These are phyloP conservation scores for Penicillium bovifimosum DNA, from an alignment of 495 filamentous ascomycete species.

Conservation along the genomic window DNA sequence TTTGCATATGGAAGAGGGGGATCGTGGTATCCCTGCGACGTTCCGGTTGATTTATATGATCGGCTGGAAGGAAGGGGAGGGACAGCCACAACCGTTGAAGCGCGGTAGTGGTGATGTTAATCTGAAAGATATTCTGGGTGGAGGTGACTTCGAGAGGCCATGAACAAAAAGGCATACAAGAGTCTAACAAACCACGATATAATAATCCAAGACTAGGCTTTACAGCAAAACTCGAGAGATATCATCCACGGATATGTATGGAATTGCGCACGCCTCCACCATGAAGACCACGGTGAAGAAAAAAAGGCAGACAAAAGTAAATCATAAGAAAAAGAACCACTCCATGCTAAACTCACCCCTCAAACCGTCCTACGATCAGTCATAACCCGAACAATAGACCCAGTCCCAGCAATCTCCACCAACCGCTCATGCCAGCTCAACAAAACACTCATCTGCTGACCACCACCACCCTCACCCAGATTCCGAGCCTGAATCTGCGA, in stretches of 20 bases:
- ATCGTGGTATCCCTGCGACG: constrained; percentile 77
- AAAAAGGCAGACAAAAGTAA: constrained; percentile 8
- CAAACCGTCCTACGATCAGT: constrained; percentile 85
- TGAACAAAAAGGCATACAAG: constrained; percentile 9
- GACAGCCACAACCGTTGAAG: constrained; percentile 70
- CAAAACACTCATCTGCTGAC: constrained; percentile 86
- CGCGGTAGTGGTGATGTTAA: constrained; percentile 79
- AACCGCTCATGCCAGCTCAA: constrained; percentile 96
- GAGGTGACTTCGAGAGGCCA: constrained; percentile 41
- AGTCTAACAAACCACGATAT: constrained; percentile 22
- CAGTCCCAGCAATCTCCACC: constrained; percentile 81
- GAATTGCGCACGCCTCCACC: constrained; percentile 28
- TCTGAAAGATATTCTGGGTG: constrained; percentile 75
- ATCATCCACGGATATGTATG: constrained; percentile 19
- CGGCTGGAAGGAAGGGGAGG: constrained; percentile 85
- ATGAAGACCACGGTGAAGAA: constrained; percentile 14
- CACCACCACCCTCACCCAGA: constrained; percentile 67
- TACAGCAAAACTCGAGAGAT: constrained; percentile 15
- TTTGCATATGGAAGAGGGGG: constrained; percentile 65
- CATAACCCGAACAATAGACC: constrained; percentile 85
- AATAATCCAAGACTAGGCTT: constrained; percentile 30
- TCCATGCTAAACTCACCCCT: constrained; percentile 17
- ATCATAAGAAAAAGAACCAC: constrained; percentile 5
- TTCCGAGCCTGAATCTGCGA: constrained; percentile 71
- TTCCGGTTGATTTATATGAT: constrained; percentile 95